Evolutionary conservation across 2,329 filamentous ascomycete species (phyloP).

Genomic region (Fusarium torreyae): DNA sequence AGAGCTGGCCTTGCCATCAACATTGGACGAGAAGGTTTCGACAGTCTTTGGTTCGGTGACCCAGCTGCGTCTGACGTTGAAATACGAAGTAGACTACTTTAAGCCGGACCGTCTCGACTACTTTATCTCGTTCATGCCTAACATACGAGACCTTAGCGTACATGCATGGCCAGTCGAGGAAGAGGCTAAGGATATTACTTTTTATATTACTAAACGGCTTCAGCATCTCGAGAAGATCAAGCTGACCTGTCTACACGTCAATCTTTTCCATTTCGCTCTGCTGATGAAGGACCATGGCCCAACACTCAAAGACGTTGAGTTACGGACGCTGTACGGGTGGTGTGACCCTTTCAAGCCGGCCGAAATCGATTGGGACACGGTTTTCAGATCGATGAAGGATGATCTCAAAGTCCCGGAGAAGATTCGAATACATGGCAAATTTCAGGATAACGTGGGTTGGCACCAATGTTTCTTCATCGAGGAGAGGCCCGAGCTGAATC

Average conservation of each 20-base stretch:
- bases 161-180: conserved; percentile 4
- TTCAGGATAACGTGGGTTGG: conserved; percentile 33
- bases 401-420: conserved; percentile 17
- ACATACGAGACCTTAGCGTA: conserved; percentile 37
- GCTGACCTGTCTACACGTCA: conserved; percentile 25
- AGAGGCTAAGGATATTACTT: conserved; percentile 27
- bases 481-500: too few species aligned
- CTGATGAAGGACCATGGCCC: conserved; percentile 34
- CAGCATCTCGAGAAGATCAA: conserved; percentile 41
- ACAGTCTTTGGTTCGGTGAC: conserved; percentile 34
- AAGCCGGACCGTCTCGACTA: conserved; percentile 35
- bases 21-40: conserved; percentile 7
- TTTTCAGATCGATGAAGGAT: conserved; percentile 35
- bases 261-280: conserved; percentile 33
- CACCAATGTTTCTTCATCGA: conserved; percentile 4
- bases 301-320: conserved; percentile 30
- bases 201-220: conserved; percentile 36
- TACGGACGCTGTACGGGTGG: conserved; percentile 28
- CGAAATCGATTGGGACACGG: conserved; percentile 35
- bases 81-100: conserved; percentile 20
- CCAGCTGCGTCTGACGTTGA: conserved; percentile 21
- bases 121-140: conserved; percentile 43
- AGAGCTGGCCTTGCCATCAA: conserved; percentile 19
- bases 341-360: conserved; percentile 12
- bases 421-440: conserved; percentile 25